Evolutionary conservation across 2,329 filamentous ascomycete species (phyloP).

Genomic region (Ophiostoma ulmi): DNA sequence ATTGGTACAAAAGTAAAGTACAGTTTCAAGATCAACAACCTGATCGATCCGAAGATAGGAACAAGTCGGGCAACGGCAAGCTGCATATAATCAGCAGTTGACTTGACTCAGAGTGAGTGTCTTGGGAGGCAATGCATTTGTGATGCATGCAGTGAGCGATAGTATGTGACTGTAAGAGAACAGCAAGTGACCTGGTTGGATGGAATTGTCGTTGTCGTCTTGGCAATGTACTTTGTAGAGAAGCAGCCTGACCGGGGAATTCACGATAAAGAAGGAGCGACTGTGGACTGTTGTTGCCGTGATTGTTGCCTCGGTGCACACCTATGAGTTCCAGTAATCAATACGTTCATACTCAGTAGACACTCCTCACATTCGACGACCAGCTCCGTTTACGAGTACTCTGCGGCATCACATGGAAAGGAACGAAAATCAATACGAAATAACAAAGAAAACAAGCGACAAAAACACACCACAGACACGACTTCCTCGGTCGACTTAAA

Average conservation of each 20-base stretch:
- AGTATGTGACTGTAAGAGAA: not conserved
- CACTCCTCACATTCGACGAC: not conserved
- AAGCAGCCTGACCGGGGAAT: not conserved
- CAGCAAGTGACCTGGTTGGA: not conserved
- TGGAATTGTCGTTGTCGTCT: not conserved
- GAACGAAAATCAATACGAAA: not conserved
- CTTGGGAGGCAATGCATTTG: not conserved
- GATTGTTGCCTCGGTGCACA: too few relatives aligned
- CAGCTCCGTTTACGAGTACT: too few relatives aligned
- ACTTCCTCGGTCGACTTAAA: not conserved
- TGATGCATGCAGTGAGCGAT: not conserved
- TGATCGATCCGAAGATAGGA: slow-evolving; percentile 22
- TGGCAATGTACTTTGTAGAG: not conserved
- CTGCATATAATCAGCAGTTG: not conserved
- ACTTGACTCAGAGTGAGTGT: not conserved
- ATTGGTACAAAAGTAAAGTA: too few relatives aligned
- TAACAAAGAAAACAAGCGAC: not conserved
- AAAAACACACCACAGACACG: not conserved
- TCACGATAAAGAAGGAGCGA: slow-evolving; percentile 7
- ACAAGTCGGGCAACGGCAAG: slow-evolving; percentile 20
- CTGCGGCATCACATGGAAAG: not conserved
- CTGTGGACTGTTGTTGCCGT: not conserved
- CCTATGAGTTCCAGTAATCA: not conserved
- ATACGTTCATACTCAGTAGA: not conserved
- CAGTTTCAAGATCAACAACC: too few relatives aligned